phyloP scores from a whole-genome alignment of 345 rosid genomes.

The Heritiera littoralis region DNA sequence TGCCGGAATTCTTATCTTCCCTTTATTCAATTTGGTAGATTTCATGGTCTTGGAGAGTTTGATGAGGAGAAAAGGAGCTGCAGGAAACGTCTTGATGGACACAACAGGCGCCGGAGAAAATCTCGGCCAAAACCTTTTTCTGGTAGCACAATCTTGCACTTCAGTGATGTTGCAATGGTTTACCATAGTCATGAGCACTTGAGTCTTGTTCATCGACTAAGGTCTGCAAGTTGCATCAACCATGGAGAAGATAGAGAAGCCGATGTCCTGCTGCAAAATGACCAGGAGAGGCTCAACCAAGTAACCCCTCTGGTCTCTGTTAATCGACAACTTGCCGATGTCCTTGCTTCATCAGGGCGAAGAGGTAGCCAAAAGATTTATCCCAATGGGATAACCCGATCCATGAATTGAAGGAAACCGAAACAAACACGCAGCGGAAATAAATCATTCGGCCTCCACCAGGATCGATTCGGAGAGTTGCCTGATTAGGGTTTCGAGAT shows the following conservation, averaged over 20 bases:
- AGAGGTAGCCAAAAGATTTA: neutral
- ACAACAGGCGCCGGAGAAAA: constrained; percentile 40
- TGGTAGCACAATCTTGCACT: neutral
- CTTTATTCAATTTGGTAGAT: constrained; percentile 20
- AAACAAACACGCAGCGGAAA: too few species aligned
- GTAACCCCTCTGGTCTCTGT: neutral
- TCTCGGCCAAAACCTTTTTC: constrained; percentile 25
- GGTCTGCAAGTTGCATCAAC: neutral
- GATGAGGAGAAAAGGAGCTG: constrained; percentile 49
- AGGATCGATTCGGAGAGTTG: too few species aligned
- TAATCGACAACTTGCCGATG: neutral
- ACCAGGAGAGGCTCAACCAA: neutral
- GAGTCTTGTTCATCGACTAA: neutral
- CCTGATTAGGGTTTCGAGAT: too few species aligned
- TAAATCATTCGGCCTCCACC: too few species aligned
- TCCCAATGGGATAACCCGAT: neutral
- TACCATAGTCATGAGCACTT: neutral
- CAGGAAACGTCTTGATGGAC: constrained; percentile 46
- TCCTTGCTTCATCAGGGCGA: neutral
- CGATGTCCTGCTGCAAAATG: neutral
- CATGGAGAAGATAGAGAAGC: neutral
- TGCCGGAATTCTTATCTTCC: neutral
- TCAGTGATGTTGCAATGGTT: neutral
- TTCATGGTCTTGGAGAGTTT: constrained; percentile 34
- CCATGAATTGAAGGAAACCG: too few species aligned